Evolutionary conservation across 78 protist species (phyloP).

Genomic region (Salpingoeca rosetta): DNA sequence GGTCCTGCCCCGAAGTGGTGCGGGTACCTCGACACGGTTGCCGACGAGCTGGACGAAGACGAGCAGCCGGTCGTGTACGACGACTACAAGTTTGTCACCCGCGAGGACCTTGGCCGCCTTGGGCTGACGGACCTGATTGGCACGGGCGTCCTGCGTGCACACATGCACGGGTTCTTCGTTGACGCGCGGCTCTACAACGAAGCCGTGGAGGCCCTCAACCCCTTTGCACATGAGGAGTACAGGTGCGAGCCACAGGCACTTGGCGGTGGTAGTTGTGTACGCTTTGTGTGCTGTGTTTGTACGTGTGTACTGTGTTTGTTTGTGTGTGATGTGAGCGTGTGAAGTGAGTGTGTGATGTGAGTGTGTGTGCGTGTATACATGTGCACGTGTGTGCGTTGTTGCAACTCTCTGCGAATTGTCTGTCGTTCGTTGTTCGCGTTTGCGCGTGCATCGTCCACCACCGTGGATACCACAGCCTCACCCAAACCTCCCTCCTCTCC

Average conservation of each 20-base stretch:
- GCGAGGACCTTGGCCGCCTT: constrained; percentile 65
- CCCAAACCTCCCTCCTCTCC: too few relatives aligned
- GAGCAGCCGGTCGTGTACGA: constrained; percentile 49
- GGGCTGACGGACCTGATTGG: constrained; percentile 62
- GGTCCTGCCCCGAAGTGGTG: constrained; percentile 98
- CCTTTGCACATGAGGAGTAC: constrained; percentile 51
- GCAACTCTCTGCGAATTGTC: too few relatives aligned
- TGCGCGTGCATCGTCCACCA: too few relatives aligned
- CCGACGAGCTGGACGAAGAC: constrained; percentile 78
- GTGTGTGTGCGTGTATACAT: too few relatives aligned
- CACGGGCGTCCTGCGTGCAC: constrained; percentile 53
- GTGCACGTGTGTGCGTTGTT: too few relatives aligned
- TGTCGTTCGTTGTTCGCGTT: too few relatives aligned
- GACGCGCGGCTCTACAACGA: constrained; percentile 48
- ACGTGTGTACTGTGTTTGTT: too few relatives aligned
- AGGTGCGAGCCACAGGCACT: neutral
- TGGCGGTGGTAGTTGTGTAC: neutral
- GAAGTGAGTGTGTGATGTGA: too few relatives aligned
- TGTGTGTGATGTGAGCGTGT: too few relatives aligned
- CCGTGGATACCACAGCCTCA: too few relatives aligned
- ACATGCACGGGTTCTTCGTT: constrained; percentile 92
- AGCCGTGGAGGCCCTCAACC: constrained; percentile 40
- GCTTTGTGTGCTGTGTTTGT: neutral
- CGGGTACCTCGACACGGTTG: constrained; percentile 76
- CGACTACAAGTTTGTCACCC: constrained; percentile 86